These are phyloP conservation scores for Circinella minor DNA, from an alignment of 371 early-diverging fungal species.

Conservation along the genomic window DNA sequence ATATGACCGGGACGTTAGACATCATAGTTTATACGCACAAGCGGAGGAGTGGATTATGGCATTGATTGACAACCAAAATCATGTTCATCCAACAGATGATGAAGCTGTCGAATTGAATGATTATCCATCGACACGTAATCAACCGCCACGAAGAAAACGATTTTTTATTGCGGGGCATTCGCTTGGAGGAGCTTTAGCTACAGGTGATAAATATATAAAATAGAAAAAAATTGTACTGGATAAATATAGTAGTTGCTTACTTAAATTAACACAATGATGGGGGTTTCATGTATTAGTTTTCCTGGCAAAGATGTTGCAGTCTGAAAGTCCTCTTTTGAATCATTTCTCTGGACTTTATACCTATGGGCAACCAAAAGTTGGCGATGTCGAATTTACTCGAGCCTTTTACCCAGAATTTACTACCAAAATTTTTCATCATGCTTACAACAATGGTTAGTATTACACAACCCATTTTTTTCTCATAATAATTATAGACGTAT, in stretches of 20 bases:
- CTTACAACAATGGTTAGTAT: slow-evolving; percentile 55
- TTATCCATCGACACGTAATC: not conserved
- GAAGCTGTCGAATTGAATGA: slow-evolving; percentile 2
- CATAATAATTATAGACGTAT: not conserved
- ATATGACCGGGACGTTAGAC: slow-evolving; percentile 34
- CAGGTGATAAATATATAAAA: slow-evolving; percentile 30
- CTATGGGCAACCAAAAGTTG: slow-evolving; percentile 63
- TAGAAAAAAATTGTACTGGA: not conserved
- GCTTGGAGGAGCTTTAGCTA: slow-evolving; percentile 47
- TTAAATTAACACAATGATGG: too few relatives aligned
- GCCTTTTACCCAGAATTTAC: slow-evolving; percentile 53
- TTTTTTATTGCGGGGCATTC: slow-evolving; percentile 53
- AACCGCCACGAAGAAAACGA: slow-evolving; percentile 23
- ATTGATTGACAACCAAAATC: slow-evolving; percentile 22
- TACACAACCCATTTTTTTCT: not conserved
- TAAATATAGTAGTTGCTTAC: too few relatives aligned
- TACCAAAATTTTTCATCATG: slow-evolving; percentile 63
- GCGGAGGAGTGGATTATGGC: slow-evolving; percentile 45
- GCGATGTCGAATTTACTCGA: slow-evolving; percentile 57
- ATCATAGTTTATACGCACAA: slow-evolving; percentile 43
- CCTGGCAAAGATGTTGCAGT: slow-evolving; percentile 63
- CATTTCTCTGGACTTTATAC: slow-evolving; percentile 64
- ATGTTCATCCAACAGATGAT: slow-evolving; percentile 6
- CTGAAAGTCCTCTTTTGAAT: slow-evolving; percentile 54
- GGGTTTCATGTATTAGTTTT: slow-evolving; percentile 36